These are phyloP conservation scores for Coniochaeta sp. DNA, from an alignment of 2,329 filamentous ascomycete genomes.

Conservation along the genomic window DNA sequence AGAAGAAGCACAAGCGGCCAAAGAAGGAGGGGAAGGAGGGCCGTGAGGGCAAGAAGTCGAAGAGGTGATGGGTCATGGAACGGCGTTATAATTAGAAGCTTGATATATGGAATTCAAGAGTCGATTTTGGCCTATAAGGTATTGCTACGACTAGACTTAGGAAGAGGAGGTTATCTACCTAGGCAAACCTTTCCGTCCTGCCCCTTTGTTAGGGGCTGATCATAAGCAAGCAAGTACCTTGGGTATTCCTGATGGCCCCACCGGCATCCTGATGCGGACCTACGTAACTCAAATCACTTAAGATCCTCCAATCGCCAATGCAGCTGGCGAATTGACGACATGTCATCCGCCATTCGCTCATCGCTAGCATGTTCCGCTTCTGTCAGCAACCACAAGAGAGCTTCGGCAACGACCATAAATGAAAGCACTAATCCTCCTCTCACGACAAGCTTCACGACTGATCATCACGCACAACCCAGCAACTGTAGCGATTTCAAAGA, in stretches of 20 bases:
- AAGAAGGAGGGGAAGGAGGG: conserved; percentile 29
- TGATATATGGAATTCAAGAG: neutral
- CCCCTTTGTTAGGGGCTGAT: neutral
- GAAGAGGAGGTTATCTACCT: neutral
- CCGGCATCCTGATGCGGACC: neutral
- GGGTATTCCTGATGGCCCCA: neutral
- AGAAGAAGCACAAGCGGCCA: conserved; percentile 42
- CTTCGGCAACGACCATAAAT: neutral
- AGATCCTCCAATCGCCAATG: neutral
- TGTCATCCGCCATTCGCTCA: neutral
- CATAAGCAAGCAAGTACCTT: neutral
- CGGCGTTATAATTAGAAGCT: neutral
- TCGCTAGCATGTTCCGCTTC: neutral
- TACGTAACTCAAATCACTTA: neutral
- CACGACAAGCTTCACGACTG: neutral
- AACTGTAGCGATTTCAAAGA: neutral
- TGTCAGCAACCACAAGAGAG: neutral
- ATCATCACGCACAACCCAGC: neutral
- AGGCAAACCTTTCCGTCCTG: neutral
- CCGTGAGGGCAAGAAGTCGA: neutral
- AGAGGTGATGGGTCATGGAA: neutral
- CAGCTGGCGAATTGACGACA: neutral
- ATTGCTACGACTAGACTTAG: no score
- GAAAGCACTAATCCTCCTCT: neutral
- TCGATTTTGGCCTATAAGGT: neutral